These are phyloP conservation scores for Alternaria incomplexa DNA, from an alignment of 2,329 filamentous ascomycete species.

Conservation along the genomic window DNA sequence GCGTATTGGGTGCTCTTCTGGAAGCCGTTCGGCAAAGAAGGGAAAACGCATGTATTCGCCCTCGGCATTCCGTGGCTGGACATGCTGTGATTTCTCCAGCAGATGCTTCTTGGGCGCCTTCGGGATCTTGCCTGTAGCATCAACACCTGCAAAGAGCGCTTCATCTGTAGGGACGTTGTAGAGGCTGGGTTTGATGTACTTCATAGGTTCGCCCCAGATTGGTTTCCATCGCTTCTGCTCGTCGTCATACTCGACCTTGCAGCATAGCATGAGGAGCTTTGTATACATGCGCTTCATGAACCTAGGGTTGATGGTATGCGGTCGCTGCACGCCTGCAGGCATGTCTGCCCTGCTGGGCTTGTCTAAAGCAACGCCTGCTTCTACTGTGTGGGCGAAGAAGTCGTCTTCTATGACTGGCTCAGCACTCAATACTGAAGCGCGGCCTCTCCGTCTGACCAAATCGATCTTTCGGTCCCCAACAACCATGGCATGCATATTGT, in stretches of 20 bases:
- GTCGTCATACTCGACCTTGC: slow-evolving; percentile 50
- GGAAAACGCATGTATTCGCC: slow-evolving; percentile 27
- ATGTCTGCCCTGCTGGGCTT: slow-evolving; percentile 36
- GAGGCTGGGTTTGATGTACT: slow-evolving; percentile 11
- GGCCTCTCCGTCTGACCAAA: slow-evolving; percentile 29
- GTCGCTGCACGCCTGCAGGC: slow-evolving; percentile 29
- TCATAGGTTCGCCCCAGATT: slow-evolving; percentile 31
- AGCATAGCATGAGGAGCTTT: slow-evolving; percentile 50
- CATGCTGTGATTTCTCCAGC: neutral
- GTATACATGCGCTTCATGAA: slow-evolving; percentile 56
- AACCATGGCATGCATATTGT: slow-evolving; percentile 49
- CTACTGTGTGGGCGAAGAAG: slow-evolving; percentile 12
- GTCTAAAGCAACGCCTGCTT: slow-evolving; percentile 28
- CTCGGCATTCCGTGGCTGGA: slow-evolving; percentile 23
- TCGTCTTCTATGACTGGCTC: neutral
- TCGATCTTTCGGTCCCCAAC: slow-evolving; percentile 39
- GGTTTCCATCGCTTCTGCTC: slow-evolving; percentile 32
- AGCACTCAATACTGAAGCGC: neutral
- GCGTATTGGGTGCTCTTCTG: slow-evolving; percentile 22
- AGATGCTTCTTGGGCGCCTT: slow-evolving; percentile 6
- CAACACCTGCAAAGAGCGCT: slow-evolving; percentile 39
- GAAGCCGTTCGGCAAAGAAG: slow-evolving; percentile 31
- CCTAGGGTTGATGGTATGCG: slow-evolving; percentile 49
- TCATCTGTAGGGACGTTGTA: slow-evolving; percentile 27
- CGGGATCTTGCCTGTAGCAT: slow-evolving; percentile 21